phyloP scores from a whole-genome alignment of 306 rosid species.

The Vigna reflexopilosa region DNA sequence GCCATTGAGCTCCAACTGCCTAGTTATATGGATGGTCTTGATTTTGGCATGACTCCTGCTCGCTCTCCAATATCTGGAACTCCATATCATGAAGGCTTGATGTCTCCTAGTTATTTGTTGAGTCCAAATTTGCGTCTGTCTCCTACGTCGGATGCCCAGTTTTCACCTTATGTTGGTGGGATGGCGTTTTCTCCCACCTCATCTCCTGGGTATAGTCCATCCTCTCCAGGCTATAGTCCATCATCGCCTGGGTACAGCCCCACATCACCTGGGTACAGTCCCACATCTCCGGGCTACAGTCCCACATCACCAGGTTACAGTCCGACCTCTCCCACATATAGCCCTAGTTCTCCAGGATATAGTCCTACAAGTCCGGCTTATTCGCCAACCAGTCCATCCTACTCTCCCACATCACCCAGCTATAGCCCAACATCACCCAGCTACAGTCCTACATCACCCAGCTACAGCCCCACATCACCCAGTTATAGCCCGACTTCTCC shows the following conservation, averaged over 20 bases:
- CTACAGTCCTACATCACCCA: constrained; percentile 87
- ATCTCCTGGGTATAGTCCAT: constrained; percentile 96
- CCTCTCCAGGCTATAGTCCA: constrained; percentile 95
- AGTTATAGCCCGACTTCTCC: constrained; percentile 78
- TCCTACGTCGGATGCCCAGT: constrained; percentile 90
- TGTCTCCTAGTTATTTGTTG: constrained; percentile 92
- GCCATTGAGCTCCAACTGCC: constrained; percentile 98
- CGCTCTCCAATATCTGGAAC: constrained; percentile 92
- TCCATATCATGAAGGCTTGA: constrained; percentile 94
- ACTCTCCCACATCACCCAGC: constrained; percentile 88
- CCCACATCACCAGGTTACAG: constrained; percentile 97
- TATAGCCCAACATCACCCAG: constrained; percentile 86
- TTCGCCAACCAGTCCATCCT: constrained; percentile 96
- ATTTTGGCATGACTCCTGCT: constrained; percentile 97
- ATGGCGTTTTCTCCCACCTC: constrained; percentile 96
- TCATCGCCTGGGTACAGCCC: constrained; percentile 98
- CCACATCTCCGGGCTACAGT: constrained; percentile 94
- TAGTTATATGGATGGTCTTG: constrained; percentile 96
- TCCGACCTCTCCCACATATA: constrained; percentile 94
- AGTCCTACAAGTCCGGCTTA: constrained; percentile 98
- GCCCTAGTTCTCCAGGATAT: constrained; percentile 97
- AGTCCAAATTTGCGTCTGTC: constrained; percentile 93
- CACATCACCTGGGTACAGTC: constrained; percentile 93
- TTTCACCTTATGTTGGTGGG: constrained; percentile 96
- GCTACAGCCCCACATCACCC: constrained; percentile 82